phyloP scores from a whole-genome alignment of 345 rosid species.

The Acer yangbiense region DNA sequence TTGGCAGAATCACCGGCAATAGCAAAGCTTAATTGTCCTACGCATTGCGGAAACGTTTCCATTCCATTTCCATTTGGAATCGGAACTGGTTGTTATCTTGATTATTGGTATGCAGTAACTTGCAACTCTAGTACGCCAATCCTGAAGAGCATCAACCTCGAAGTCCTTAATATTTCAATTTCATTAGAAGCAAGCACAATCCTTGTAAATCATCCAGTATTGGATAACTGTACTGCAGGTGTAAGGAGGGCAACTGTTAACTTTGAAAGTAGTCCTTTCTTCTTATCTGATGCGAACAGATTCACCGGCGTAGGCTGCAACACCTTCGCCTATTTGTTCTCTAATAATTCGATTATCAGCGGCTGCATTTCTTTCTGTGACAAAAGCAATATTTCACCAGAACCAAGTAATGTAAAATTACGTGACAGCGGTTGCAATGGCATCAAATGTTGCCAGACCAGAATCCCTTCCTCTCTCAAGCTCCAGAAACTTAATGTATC shows the following conservation, averaged over 20 bases:
- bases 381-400: neutral
- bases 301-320: neutral
- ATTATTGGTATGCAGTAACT: neutral
- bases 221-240: neutral
- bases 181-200: neutral
- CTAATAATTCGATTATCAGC: no score
- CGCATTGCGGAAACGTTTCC: neutral
- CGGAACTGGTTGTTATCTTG: neutral
- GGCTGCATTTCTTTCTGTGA: neutral
- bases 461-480: neutral
- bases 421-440: neutral
- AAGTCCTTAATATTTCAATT: slow-evolving; percentile 1
- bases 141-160: neutral
- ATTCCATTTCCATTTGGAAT: slow-evolving; percentile 7
- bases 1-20: neutral
- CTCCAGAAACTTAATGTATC: neutral
- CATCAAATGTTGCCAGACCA: neutral
- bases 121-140: neutral
- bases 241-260: neutral
- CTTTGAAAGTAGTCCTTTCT: neutral
- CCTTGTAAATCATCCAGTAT: neutral
- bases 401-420: neutral
- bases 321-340: neutral
- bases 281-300: neutral
- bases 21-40: neutral